Evolutionary conservation across 1,284 basidiomycete species (phyloP).

Genomic region (Tilletia walkeri): DNA sequence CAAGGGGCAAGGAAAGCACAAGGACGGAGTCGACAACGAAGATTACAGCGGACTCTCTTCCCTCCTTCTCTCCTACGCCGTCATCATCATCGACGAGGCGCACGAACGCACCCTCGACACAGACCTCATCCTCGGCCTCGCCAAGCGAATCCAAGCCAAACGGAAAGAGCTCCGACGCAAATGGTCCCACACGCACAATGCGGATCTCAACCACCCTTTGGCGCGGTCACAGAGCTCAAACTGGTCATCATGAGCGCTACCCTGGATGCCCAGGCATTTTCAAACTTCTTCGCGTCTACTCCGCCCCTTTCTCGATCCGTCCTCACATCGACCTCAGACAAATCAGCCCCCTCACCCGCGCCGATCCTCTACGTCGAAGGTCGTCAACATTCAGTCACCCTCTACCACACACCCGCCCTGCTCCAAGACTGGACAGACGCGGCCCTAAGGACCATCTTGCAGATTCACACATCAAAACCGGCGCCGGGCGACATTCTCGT

Average conservation of each 20-base stretch:
- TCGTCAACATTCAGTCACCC: constrained; percentile 78
- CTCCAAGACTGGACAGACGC: constrained; percentile 85
- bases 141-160: constrained; percentile 64
- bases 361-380: constrained; percentile 87
- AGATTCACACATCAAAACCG: constrained; percentile 77
- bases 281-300: constrained; percentile 70
- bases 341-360: constrained; percentile 56
- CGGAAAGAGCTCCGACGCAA: constrained; percentile 61
- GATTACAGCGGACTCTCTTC: constrained; percentile 21
- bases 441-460: constrained; percentile 82
- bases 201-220: constrained; percentile 7
- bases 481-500: constrained; percentile 80
- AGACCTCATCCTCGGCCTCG: constrained; percentile 85
- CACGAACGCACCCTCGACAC: constrained; percentile 94
- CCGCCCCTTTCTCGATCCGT: not conserved
- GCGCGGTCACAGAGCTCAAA: constrained; percentile 63
- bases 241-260: constrained; percentile 97
- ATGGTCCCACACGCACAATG: constrained; percentile 41
- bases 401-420: constrained; percentile 66
- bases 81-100: constrained; percentile 92
- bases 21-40: not conserved
- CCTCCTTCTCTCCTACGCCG: constrained; percentile 78
- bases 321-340: constrained; percentile 3
- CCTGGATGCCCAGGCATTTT: constrained; percentile 89
- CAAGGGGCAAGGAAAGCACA: constrained; percentile 17